Conservation (phyloP, 2,329 filamentous ascomycete species). For the Arthrobotrys iridis region DNA sequence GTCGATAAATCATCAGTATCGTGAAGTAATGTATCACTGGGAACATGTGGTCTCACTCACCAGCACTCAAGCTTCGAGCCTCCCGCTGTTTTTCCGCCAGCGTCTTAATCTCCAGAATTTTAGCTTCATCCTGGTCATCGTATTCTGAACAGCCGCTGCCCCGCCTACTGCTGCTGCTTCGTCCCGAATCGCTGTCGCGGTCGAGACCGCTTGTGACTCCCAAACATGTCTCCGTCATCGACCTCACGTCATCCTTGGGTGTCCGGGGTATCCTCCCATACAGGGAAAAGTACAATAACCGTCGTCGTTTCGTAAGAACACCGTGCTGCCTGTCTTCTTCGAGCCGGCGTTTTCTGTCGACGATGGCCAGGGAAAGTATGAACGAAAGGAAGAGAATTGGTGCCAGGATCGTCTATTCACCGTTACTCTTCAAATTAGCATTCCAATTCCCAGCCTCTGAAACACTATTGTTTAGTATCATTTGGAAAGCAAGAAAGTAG, state of each 20-base stretch:
- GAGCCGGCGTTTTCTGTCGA: conserved; percentile 42
- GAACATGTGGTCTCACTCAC: conserved; percentile 5
- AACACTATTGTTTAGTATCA: not conserved
- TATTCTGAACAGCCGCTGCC: conserved; percentile 27
- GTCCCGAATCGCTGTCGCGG: conserved; percentile 4
- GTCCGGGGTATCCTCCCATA: conserved; percentile 32
- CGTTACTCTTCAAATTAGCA: not conserved
- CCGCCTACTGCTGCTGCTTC: conserved; percentile 22
- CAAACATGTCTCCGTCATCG: not conserved
- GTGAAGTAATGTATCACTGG: not conserved
- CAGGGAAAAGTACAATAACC: conserved; percentile 37
- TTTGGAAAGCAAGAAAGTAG: not conserved
- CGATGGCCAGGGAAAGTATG: conserved; percentile 50
- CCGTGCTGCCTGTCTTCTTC: conserved; percentile 43
- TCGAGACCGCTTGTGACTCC: not conserved
- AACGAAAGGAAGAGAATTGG: conserved; percentile 50
- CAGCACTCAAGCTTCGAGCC: conserved; percentile 44
- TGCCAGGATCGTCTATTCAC: conserved; percentile 41
- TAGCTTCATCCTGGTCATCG: conserved; percentile 10
- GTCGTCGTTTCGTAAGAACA: conserved; percentile 18
- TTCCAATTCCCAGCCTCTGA: too few species aligned
- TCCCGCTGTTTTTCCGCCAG: conserved; percentile 32
- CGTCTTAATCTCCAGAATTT: conserved; percentile 5
- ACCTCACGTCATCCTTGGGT: not conserved
- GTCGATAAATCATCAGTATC: not conserved